Evolutionary conservation across 2,329 filamentous ascomycete species (phyloP).

Genomic region (Alternaria brassicicola): DNA sequence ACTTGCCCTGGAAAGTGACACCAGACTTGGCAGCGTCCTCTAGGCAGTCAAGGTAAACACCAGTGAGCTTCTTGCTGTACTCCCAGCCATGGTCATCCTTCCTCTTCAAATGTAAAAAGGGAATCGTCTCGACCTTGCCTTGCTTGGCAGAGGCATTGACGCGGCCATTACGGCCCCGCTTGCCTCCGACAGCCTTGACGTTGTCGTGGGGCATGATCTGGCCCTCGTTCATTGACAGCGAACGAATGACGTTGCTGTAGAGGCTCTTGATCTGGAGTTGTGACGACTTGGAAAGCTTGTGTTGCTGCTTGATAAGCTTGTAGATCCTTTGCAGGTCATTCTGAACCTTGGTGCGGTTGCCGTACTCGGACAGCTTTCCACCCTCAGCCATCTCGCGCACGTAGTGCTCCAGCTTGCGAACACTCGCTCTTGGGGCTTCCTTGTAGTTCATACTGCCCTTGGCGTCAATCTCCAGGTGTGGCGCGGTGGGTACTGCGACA

Average conservation of each 20-base stretch:
- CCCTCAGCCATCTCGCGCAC: conserved; percentile 98
- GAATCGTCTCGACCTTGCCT: conserved; percentile 95
- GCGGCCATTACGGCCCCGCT: conserved; percentile 62
- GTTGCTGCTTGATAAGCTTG: conserved; percentile 97
- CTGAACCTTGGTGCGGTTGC: conserved; percentile 97
- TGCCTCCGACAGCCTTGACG: conserved; percentile 66
- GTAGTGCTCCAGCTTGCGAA: conserved; percentile 97
- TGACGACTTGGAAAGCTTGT: conserved; percentile 95
- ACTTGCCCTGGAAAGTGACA: conserved; percentile 92
- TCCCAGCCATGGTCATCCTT: conserved; percentile 95
- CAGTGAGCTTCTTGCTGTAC: conserved; percentile 98
- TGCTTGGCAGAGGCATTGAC: conserved; percentile 66
- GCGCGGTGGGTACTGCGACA: conserved; percentile 87
- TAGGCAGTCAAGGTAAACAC: conserved; percentile 87
- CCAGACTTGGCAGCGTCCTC: conserved; percentile 87
- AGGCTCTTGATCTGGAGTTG: conserved; percentile 95
- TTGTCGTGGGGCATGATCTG: conserved; percentile 93
- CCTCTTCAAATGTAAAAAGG: conserved; percentile 95
- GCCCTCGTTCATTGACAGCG: conserved; percentile 95
- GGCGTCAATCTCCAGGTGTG: conserved; percentile 88
- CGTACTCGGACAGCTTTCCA: conserved; percentile 98
- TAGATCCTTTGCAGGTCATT: conserved; percentile 94
- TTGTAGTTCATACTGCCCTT: conserved; percentile 92
- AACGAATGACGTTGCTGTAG: conserved; percentile 92
- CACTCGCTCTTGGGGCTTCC: conserved; percentile 83